Conservation (phyloP, 768 basidiomycete genomes). For the Myochromella boudieri region DNA sequence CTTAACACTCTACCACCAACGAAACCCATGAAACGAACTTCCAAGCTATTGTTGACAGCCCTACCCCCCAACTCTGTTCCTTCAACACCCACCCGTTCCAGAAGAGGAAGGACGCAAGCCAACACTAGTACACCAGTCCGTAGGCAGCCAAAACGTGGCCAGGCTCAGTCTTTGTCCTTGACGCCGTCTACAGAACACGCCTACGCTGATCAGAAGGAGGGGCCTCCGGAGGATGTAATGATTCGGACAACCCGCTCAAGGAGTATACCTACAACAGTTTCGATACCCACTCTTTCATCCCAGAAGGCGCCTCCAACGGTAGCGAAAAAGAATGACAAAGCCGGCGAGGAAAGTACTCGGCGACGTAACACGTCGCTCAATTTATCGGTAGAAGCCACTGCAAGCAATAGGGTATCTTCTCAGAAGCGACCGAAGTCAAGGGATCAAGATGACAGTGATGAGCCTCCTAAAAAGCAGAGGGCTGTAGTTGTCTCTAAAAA, state of each 20-base stretch:
- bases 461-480: conserved; percentile 2
- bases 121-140: background rate
- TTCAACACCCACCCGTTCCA: background rate
- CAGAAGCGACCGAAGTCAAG: background rate
- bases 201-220: no score
- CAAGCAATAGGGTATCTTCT: no score
- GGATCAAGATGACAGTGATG: background rate
- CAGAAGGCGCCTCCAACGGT: conserved; percentile 6
- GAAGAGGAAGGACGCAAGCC: conserved; percentile 3
- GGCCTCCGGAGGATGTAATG: no score
- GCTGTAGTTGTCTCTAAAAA: background rate
- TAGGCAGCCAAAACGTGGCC: conserved; percentile 1
- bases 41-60: background rate
- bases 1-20: conserved; percentile 22
- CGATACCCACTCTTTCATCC: conserved; percentile 2
- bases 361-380: background rate
- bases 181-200: no score
- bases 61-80: background rate
- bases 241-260: no score
- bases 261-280: no score
- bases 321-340: background rate
- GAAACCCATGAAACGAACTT: conserved; percentile 3
- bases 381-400: no score
- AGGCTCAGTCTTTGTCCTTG: background rate
- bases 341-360: background rate